phyloP scores from a whole-genome alignment of 768 basidiomycete genomes.

The Strobilomyces confusus region DNA sequence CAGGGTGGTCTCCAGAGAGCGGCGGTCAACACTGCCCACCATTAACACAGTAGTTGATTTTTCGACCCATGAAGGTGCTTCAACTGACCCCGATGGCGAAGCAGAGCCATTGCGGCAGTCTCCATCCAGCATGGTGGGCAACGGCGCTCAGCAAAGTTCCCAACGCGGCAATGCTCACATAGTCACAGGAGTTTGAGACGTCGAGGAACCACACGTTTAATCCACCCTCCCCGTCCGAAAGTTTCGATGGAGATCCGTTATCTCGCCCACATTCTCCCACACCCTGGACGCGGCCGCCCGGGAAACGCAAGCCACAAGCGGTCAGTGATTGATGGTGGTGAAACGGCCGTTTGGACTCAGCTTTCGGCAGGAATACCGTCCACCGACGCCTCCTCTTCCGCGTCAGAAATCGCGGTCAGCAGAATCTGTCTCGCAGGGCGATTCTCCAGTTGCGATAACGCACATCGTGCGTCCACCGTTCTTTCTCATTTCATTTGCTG shows the following conservation, averaged over 20 bases:
- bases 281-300: slow-evolving; percentile 27
- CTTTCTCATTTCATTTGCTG: background rate
- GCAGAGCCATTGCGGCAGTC: slow-evolving; percentile 30
- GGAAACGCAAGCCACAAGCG: slow-evolving; percentile 25
- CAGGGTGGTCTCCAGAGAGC: slow-evolving; percentile 30
- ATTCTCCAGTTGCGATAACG: slow-evolving; percentile 28
- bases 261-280: slow-evolving; percentile 35
- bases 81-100: slow-evolving; percentile 24
- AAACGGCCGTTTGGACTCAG: slow-evolving; percentile 1
- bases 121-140: slow-evolving; percentile 33
- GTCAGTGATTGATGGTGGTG: slow-evolving; percentile 16
- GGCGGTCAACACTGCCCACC: slow-evolving; percentile 28
- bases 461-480: slow-evolving; percentile 22
- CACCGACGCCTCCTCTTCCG: slow-evolving; percentile 54
- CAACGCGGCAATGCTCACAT: slow-evolving; percentile 24
- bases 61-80: slow-evolving; percentile 23
- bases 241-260: slow-evolving; percentile 31
- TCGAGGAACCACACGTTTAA: slow-evolving; percentile 29
- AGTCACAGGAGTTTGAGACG: slow-evolving; percentile 31
- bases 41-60: slow-evolving; percentile 33
- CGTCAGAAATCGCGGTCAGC: slow-evolving; percentile 34
- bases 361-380: slow-evolving; percentile 45
- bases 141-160: slow-evolving; percentile 24
- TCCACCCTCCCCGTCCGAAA: slow-evolving; percentile 34
- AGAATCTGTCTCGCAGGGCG: slow-evolving; percentile 29